Base-by-base conservation (phyloP, 345 rosid genomes). In the Crucihimalaya himalaica region DNA sequence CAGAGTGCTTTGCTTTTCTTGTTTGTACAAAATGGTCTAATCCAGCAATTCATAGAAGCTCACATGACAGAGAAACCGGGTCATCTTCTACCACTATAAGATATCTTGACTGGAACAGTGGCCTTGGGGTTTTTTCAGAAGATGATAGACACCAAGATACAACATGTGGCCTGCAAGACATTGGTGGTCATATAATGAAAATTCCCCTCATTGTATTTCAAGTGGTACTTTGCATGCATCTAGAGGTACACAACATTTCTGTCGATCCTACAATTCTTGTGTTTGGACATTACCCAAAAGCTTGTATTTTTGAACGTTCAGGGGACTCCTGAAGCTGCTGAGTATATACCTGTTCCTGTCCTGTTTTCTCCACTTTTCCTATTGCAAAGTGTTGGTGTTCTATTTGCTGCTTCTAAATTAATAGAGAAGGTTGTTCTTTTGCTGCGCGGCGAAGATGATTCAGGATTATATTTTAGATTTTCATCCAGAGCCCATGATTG, bases 1-100 rank as follows among this genome's bases (percentile, higher is more conserved):
- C 98, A 19, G 92, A 94, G 85, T 89, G 95, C 85, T 94, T 93
- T 78, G 87, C 98, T 46, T 93, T 86, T 81, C 97, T 93, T 59
- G 98, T 93, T 71, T 89, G 97, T 75, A 88, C 97, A 40, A 91
- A 81, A 83, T 91, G 96, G 98, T 91, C 96, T 7, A 94, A 94
- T 80, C 97, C 97, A 63, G 82, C 81, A 52, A 94, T 94, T 68
- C 98, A 94, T 79, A 84, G 85, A 84, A 81, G 71, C 75, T 52
- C 84, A 53, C 71, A 28, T 52, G 59, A 82, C 46, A 84, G 88
- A 68, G 91, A 86, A 58, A 81, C 80, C 18, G 66, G 83, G 76
- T 82, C 96, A 42, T 88, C 97, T 71, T 86, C 89, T n/a, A 68
- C 86, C 46, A 71, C 78, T 25, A 20, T 71, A 42, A 66, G 81